These are phyloP conservation scores for Rubroboletus satanas DNA, from an alignment of 768 basidiomycete genomes.

Conservation along the genomic window DNA sequence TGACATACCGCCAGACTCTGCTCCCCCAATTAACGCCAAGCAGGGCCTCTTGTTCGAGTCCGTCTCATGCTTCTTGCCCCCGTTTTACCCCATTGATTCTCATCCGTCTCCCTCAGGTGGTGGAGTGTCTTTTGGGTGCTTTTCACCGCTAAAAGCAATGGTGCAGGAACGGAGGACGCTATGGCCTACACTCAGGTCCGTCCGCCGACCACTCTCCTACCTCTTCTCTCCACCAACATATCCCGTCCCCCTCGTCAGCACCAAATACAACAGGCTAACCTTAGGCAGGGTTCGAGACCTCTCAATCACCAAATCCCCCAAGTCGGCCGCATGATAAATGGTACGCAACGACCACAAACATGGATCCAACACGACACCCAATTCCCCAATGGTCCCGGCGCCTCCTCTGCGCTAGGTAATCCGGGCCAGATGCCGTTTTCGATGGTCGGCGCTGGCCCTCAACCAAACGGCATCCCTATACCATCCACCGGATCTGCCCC, in stretches of 20 bases:
- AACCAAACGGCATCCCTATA: slow-evolving; percentile 44
- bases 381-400: slow-evolving; percentile 31
- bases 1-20: slow-evolving; percentile 55
- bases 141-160: slow-evolving; percentile 75
- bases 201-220: slow-evolving; percentile 5
- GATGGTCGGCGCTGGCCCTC: slow-evolving; percentile 34
- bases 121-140: slow-evolving; percentile 89
- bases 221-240: slow-evolving; percentile 10
- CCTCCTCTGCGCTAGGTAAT: slow-evolving; percentile 13
- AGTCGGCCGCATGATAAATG: slow-evolving; percentile 32
- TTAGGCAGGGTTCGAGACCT: slow-evolving; percentile 32
- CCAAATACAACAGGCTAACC: slow-evolving; percentile 32
- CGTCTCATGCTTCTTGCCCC: slow-evolving; percentile 20
- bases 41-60: slow-evolving; percentile 84
- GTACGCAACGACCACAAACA: slow-evolving; percentile 25
- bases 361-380: slow-evolving; percentile 14
- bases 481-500: slow-evolving; percentile 21
- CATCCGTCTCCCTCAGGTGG: slow-evolving; percentile 49
- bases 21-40: slow-evolving; percentile 77
- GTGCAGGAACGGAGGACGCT: slow-evolving; percentile 64
- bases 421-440: slow-evolving; percentile 23
- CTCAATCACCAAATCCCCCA: slow-evolving; percentile 27
- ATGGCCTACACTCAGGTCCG: slow-evolving; percentile 67
- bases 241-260: slow-evolving; percentile 25
- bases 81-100: background rate